A percentile compares a stretch with the other conserved stretches of the same genome.
These are phyloP conservation scores for Cardiospermum halicacabum DNA, from an alignment of 345 rosid genomes.

Conservation along the genomic window DNA sequence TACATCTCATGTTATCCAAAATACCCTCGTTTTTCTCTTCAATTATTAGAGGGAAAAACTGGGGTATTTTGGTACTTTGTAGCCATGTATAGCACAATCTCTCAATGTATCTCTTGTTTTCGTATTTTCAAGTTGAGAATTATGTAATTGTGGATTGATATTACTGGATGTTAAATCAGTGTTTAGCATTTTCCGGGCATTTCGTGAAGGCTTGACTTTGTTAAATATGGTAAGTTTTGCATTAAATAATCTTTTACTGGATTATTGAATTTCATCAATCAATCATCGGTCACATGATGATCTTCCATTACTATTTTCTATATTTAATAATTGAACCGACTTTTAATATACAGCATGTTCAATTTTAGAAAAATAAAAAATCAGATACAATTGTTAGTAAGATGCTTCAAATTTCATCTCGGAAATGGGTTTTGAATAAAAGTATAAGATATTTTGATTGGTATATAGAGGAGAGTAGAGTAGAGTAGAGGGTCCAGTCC, in stretches of 20 bases:
- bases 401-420: too few relatives aligned
- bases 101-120: conserved; percentile 1
- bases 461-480: too few relatives aligned
- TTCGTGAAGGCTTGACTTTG: conserved; percentile 3
- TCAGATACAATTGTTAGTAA: too few relatives aligned
- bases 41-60: conserved; percentile 39
- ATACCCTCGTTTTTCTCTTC: conserved; percentile 54
- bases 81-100: conserved; percentile 18
- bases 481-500: not conserved
- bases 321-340: not conserved
- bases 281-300: not conserved
- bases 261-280: not conserved
- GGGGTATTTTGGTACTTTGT: conserved; percentile 48
- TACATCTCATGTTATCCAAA: conserved; percentile 48
- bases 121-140: not conserved
- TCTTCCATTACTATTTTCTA: not conserved
- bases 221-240: conserved; percentile 3
- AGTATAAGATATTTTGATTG: not conserved
- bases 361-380: too few relatives aligned
- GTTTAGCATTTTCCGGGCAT: conserved; percentile 11
- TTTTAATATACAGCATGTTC: too few relatives aligned
- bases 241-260: not conserved
- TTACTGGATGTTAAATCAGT: not conserved
- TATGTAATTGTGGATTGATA: not conserved
- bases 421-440: not conserved